Percentiles rank a stretch among this genome's conserved stretches.
Conservation (phyloP, 2,329 filamentous ascomycete species). For the Aspergillus fumigatus region DNA sequence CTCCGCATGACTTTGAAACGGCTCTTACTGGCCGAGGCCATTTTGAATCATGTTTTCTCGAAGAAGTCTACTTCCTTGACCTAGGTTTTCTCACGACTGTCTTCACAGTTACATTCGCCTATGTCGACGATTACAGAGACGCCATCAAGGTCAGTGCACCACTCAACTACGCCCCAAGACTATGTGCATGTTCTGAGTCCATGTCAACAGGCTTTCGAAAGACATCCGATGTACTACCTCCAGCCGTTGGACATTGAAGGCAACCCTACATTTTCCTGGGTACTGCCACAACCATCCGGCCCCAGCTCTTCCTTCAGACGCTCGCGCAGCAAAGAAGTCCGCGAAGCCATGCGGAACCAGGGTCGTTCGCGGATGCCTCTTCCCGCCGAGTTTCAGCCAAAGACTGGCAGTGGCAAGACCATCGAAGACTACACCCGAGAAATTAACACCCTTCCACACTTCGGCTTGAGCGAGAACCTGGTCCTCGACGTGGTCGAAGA, state of each 20-base stretch:
- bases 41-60: slow-evolving; percentile 12
- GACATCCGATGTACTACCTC: not conserved
- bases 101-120: slow-evolving; percentile 20
- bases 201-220: not conserved
- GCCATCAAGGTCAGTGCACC: slow-evolving; percentile 18
- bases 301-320: not conserved
- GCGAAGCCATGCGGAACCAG: not conserved
- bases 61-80: not conserved
- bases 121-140: slow-evolving; percentile 20
- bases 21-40: slow-evolving; percentile 12
- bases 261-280: not conserved
- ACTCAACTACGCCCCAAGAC: not conserved
- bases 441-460: not conserved
- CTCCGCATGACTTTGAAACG: slow-evolving; percentile 1
- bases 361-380: not conserved
- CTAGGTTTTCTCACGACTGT: slow-evolving; percentile 5
- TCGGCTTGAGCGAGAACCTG: not conserved
- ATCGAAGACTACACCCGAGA: not conserved
- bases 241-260: not conserved
- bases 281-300: not conserved
- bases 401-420: not conserved
- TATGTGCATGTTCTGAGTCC: not conserved
- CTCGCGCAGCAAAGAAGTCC: not conserved
- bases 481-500: not conserved
- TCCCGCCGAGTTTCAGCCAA: not conserved